Percentiles rank a stretch among this genome's conserved stretches.
Conservation (phyloP, 176 grass and related monocot genomes). For the Hsuehochloa calcarea region DNA sequence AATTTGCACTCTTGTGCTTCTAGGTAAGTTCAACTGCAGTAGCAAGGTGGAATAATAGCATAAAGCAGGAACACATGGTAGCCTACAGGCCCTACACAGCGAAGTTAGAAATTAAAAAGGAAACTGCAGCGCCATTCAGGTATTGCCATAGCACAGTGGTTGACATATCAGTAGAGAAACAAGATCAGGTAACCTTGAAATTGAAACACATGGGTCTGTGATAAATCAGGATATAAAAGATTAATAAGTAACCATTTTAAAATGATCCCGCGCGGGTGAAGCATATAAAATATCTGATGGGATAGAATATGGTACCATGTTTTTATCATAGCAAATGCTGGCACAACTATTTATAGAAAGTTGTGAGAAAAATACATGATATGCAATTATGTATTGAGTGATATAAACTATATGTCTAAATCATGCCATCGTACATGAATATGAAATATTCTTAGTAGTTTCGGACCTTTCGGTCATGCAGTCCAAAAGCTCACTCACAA, state of each 20-base stretch:
- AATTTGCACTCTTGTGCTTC: not conserved
- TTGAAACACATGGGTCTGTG: not conserved
- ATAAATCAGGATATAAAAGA: not conserved
- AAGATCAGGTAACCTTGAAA: conserved; percentile 1
- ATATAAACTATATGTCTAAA: too few species aligned
- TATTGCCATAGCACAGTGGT: not conserved
- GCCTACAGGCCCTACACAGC: not conserved
- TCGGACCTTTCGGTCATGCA: not conserved
- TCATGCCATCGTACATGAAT: not conserved
- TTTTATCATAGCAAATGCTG: not conserved
- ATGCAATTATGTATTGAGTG: not conserved
- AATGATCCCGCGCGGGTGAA: not conserved
- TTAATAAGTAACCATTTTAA: not conserved
- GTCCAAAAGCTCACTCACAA: not conserved
- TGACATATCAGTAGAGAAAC: not conserved
- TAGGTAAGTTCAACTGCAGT: conserved; percentile 11
- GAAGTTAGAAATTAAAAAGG: not conserved
- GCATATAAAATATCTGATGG: not conserved
- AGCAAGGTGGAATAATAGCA: not conserved
- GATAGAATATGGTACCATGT: not conserved
- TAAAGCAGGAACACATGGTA: not conserved
- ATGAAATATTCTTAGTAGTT: not conserved
- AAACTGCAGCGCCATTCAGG: not conserved
- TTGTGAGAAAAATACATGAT: not conserved
- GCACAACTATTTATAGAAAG: not conserved